A percentile compares a stretch with the other conserved stretches of the same genome.
Conservation (phyloP, 371 early-diverging fungal genomes). For the Rhizopus delemar region DNA sequence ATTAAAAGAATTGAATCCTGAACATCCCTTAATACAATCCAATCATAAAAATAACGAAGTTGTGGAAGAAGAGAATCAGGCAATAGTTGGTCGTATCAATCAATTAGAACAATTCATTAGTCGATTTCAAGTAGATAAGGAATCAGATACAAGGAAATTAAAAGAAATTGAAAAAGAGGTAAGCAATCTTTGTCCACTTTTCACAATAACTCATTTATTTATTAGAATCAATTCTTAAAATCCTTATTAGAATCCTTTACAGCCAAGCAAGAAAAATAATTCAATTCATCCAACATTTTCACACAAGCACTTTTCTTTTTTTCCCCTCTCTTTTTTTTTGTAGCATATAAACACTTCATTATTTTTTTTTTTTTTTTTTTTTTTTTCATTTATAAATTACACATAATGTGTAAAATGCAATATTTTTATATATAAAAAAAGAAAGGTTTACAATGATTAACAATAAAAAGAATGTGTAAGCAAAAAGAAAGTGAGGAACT, state of each 20-base stretch:
- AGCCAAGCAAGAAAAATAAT: neutral
- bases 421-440: too few species aligned
- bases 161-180: conserved; percentile 44
- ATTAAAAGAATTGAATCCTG: conserved; percentile 27
- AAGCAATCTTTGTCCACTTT: neutral
- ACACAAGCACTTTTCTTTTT: too few species aligned
- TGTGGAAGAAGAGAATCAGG: conserved; percentile 7
- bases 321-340: too few species aligned
- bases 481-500: too few species aligned
- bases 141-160: conserved; percentile 33
- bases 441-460: too few species aligned
- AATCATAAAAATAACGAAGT: neutral
- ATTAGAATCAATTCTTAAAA: conserved; percentile 22
- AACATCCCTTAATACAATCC: conserved; percentile 22
- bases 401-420: too few species aligned
- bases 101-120: conserved; percentile 43
- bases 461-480: too few species aligned
- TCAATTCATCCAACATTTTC: too few species aligned
- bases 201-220: neutral
- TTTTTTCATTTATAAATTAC: too few species aligned
- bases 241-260: conserved; percentile 13
- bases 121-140: conserved; percentile 41
- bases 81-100: conserved; percentile 37
- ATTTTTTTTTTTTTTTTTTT: too few species aligned
- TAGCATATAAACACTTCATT: too few species aligned